Evolutionary conservation across 139 green algal genomes (phyloP).

Genomic region (Yamagishiella unicocca): DNA sequence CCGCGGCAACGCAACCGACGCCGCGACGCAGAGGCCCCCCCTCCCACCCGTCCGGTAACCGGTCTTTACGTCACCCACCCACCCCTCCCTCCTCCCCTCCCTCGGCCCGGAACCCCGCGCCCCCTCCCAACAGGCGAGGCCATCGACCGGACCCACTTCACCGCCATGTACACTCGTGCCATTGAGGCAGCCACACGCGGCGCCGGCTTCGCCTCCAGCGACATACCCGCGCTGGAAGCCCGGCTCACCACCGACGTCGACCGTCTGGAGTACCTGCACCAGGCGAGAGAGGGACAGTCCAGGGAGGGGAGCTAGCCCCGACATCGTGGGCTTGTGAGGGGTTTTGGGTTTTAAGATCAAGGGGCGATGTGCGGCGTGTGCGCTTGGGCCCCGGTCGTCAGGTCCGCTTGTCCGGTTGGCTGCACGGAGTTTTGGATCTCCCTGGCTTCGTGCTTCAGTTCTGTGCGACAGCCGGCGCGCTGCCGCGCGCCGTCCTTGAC

Average conservation of each 20-base stretch:
- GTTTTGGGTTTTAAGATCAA: too few species aligned
- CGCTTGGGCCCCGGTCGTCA: too few species aligned
- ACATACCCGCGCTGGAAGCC: background rate
- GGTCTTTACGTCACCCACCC: too few species aligned
- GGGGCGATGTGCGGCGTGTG: too few species aligned
- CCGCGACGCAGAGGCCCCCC: background rate
- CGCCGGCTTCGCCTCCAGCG: background rate
- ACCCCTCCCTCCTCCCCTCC: background rate
- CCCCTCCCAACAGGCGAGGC: constrained; percentile 36
- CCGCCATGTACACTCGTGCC: constrained; percentile 36
- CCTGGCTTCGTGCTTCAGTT: background rate
- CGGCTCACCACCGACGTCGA: constrained; percentile 10
- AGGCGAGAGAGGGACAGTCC: too few species aligned
- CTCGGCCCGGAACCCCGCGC: background rate
- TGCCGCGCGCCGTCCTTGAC: too few species aligned
- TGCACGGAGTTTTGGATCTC: background rate
- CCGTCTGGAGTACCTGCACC: constrained; percentile 47
- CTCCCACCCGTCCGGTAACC: background rate
- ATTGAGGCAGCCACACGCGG: constrained; percentile 27
- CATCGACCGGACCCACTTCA: constrained; percentile 31
- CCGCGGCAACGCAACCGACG: too few species aligned
- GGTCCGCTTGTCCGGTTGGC: too few species aligned
- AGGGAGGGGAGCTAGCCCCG: too few species aligned
- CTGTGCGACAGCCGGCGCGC: too few species aligned
- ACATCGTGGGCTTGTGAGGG: too few species aligned